Evolutionary conservation across 1,284 basidiomycete genomes (phyloP), one percentile per base, ranked within the genome.

Genomic region (Limonomyces culmigenus): DNA sequence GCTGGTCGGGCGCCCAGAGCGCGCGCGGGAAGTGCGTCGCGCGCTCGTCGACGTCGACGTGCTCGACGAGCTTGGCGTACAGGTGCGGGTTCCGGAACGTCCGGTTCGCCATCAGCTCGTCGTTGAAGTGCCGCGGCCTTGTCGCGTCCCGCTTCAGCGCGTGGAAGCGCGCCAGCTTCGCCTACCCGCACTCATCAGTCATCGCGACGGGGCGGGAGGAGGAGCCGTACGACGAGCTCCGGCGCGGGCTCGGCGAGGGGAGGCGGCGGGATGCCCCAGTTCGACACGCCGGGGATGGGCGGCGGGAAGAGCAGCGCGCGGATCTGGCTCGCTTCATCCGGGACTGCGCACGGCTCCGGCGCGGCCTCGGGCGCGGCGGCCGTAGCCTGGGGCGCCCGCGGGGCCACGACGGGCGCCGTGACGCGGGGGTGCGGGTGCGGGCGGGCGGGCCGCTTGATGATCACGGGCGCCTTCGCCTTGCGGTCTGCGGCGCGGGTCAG

Each of bases 11-110:
- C 47, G 80, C 65, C 86, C 84, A 86, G 2, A 79, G 50, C 15
- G 62, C 56, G 31, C 54, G 59, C 1, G 81, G 77, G 47, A 91
- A 91, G 44, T 86, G 84, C 0, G 78, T 80, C 11, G 69, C 62
- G 10, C 76, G 70, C 53, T 98, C 93, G 48, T 92, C 78, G 11
- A 95, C 77, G 40, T 80, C 78, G 8, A 93, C 74, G 54, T 92
- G 85, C 50, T 89, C 78, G 39, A 97, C 91, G 2, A 98, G 72
- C 46, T 91, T 87, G 3, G 83, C 65, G 53, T 93, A 93, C 10
- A 97, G 71, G 51, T 95, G 85, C 0, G 93, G 93, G 49, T 98
- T 97, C 19, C 87, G 77, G 56, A 96, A 97, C 0, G 86, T 74
- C 18, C 86, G 77, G 44, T 83, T 88, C 5, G 74, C 68, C 72